Conservation (phyloP, 495 filamentous ascomycete genomes). For the Halenospora varia region DNA sequence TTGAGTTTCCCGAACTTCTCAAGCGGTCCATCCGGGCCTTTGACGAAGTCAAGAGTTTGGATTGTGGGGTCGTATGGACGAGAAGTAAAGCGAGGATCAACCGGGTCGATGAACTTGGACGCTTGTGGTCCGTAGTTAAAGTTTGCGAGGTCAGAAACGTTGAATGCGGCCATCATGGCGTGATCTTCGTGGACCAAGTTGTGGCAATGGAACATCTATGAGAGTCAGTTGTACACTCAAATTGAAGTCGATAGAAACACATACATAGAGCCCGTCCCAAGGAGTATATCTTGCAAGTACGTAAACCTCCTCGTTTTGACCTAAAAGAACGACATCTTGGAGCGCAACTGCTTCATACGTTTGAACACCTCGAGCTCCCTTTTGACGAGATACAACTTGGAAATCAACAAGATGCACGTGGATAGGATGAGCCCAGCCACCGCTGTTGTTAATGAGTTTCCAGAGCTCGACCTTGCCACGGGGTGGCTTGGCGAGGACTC, state of each 20-base stretch:
- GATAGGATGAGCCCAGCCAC: slow-evolving; percentile 45
- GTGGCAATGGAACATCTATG: slow-evolving; percentile 57
- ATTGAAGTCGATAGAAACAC: too few relatives aligned
- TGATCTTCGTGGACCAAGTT: slow-evolving; percentile 57
- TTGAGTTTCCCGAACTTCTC: too few relatives aligned
- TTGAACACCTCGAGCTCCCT: slow-evolving; percentile 31
- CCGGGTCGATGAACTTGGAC: slow-evolving; percentile 31
- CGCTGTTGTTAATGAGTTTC: slow-evolving; percentile 40
- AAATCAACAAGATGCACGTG: slow-evolving; percentile 60
- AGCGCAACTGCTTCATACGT: slow-evolving; percentile 45
- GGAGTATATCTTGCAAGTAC: slow-evolving; percentile 48
- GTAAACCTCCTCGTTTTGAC: slow-evolving; percentile 37
- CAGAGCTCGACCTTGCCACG: slow-evolving; percentile 47
- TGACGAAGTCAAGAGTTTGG: too few relatives aligned
- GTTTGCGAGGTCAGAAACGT: slow-evolving; percentile 42
- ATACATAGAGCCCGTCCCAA: slow-evolving; percentile 50
- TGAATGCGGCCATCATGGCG: slow-evolving; percentile 61
- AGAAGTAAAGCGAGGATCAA: too few relatives aligned
- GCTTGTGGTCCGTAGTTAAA: slow-evolving; percentile 46
- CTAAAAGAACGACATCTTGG: slow-evolving; percentile 51
- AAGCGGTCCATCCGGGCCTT: too few relatives aligned
- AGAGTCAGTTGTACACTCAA: too few relatives aligned
- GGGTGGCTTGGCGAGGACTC: slow-evolving; percentile 43
- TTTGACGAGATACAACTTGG: slow-evolving; percentile 40
- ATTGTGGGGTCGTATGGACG: too few relatives aligned